phyloP scores from a whole-genome alignment of 2,329 filamentous ascomycete genomes.

The Cytospora schulzeri region DNA sequence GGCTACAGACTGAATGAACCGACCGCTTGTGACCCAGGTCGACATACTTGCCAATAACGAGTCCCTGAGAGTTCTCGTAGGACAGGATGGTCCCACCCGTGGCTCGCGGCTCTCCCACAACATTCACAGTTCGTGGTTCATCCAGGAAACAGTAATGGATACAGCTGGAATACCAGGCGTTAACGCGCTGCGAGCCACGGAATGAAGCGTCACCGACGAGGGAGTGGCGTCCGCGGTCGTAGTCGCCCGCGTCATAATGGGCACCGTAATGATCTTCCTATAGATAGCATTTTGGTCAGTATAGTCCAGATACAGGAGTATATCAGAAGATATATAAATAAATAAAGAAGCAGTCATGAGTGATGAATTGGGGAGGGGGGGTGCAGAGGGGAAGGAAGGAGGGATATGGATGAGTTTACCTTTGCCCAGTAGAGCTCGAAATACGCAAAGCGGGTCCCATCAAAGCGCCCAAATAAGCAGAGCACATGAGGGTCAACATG shows the following conservation, averaged over 20 bases:
- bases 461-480: constrained; percentile 67
- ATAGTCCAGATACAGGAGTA: neutral
- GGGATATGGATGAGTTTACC: constrained; percentile 43
- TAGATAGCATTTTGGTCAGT: neutral
- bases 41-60: constrained; percentile 39
- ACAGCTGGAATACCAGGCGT: constrained; percentile 58
- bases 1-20: constrained; percentile 39
- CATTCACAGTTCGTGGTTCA: constrained; percentile 55
- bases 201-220: constrained; percentile 59
- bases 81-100: constrained; percentile 30
- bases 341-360: no score
- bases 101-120: constrained; percentile 44
- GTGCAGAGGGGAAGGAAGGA: no score
- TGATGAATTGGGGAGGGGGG: neutral
- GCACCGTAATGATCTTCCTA: constrained; percentile 63
- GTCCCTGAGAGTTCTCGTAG: constrained; percentile 37
- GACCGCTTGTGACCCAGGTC: constrained; percentile 43
- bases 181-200: constrained; percentile 57
- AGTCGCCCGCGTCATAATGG: constrained; percentile 57
- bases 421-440: constrained; percentile 78
- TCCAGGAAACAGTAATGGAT: constrained; percentile 64
- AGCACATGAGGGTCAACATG: constrained; percentile 71
- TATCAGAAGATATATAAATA: neutral
- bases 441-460: constrained; percentile 70
- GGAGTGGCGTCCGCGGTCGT: constrained; percentile 62